Base-by-base conservation (phyloP, 495 filamentous ascomycete species). In the Tuber microsphaerosporum region DNA sequence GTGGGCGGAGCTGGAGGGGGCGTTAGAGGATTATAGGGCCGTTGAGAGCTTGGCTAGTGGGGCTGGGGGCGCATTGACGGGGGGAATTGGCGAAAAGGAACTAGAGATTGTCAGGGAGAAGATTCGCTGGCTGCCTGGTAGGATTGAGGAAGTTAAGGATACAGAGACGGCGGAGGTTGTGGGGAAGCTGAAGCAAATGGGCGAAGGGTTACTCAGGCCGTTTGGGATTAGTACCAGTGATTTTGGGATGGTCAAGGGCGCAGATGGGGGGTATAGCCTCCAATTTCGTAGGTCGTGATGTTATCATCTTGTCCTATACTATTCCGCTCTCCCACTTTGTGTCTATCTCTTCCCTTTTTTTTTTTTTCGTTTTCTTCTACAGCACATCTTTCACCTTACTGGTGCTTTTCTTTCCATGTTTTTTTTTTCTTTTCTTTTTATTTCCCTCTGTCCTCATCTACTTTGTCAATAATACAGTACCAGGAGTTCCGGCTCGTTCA, bases 111-210 rank as follows among this genome's bases (percentile, higher is more conserved):
- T 96, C 2, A 86, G 89, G 75, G 83, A 85, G 68, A 91, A 91
- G 56, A 84, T 97, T 43, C 84, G 85, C 51, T 85, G 84, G 42
- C 86, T 97, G 19, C 91, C 92, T 3, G 84, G 86, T 37, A 87
- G 86, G 76, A 89, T 93, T 61, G 91, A 93, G 69, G 87, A 87
- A 46, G 94, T 94, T 4, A 90, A 91, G 84, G 90, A 95, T 80
- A 90, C 87, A 81, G 95, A 99, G 84, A 93, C 94, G 87, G 89
- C 86, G 10, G 94, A 99, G 84, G 97, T 97, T 92, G 94, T 97
- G 92, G 92, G 90, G 39, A 97, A 97, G 85, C 84, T 99, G 84
- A 97, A 97, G 84, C 76, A 93, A 87, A 86, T 99, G 73, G 94
- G 94, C 2, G 97, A 99, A 84, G 92, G 93, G 1, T 87, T 99